Conservation (phyloP, 345 rosid genomes). For the Citrus maxima region DNA sequence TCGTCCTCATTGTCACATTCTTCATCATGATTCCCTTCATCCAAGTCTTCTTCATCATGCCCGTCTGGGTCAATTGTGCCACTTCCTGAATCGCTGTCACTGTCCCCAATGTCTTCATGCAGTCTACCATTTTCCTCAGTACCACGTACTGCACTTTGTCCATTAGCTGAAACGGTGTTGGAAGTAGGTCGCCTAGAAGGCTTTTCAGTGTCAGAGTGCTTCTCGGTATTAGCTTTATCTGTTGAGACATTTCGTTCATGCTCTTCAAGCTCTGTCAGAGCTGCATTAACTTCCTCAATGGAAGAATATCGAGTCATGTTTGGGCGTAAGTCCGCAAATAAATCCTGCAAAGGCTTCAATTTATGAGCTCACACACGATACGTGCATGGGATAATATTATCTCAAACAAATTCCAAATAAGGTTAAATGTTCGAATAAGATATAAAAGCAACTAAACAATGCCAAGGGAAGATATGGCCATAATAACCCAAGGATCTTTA, state of each 20-base stretch:
- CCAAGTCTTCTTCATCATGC: constrained; percentile 73
- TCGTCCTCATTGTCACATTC: constrained; percentile 68
- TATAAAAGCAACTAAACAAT: not conserved
- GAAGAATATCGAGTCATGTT: constrained; percentile 74
- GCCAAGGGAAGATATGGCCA: not conserved
- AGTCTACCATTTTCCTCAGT: constrained; percentile 68
- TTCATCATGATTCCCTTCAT: constrained; percentile 72
- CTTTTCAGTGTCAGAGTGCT: constrained; percentile 65
- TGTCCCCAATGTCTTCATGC: constrained; percentile 58
- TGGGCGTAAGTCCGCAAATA: constrained; percentile 87
- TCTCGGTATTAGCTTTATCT: constrained; percentile 60
- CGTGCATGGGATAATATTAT: not conserved
- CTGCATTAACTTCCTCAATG: constrained; percentile 80
- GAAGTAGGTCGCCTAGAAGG: constrained; percentile 40
- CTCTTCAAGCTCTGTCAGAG: constrained; percentile 75
- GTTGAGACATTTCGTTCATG: constrained; percentile 54
- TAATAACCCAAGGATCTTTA: not conserved
- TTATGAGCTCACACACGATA: constrained; percentile 14
- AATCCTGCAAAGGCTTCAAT: constrained; percentile 56
- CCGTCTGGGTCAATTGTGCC: constrained; percentile 64
- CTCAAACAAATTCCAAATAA: not conserved
- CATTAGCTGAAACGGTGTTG: constrained; percentile 43
- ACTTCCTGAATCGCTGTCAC: constrained; percentile 85
- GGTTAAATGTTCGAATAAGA: not conserved
- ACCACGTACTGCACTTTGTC: constrained; percentile 40